Base-by-base conservation (phyloP, 805 yeast genomes). In the Starmerella tilneyi region DNA sequence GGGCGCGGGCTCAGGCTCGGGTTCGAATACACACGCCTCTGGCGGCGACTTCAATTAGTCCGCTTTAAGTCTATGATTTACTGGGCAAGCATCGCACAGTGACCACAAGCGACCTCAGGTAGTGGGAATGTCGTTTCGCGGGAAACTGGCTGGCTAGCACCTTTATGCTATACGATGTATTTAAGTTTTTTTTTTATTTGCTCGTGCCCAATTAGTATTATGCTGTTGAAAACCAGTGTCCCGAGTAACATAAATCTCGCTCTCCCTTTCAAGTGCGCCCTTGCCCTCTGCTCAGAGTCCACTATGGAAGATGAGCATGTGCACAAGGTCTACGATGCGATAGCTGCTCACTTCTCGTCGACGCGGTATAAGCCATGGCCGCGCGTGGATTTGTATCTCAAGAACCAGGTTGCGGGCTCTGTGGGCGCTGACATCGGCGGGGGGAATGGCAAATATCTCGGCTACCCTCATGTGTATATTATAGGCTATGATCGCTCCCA, bases 311-410 rank as follows among this genome's bases (percentile, higher is more conserved):
- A 79, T 39, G 71, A 72, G 41, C 52, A 52, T 33, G 98, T 92
- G 1, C 98, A 92, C 62, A 74, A 75, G n/a, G 94, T 92, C 9
- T 92, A 92, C 66, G 84, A 92, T 59, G 83, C 82, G 48, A 92
- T 92, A 23, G 97, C 98, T 0, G 55, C 79, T 9, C 98, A 92
- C 61, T 92, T 92, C 62, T 88, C 97, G 2, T 81, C 81, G 54
- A 92, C 98, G 0, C 64, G 98, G 39, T 92, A 88, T 65, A 89
- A 83, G 67, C 96, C 97, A 22, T 92, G 98, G 98, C 97, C 97
- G 7, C 78, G 86, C 17, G 98, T 92, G 21, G 84, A 83, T 42
- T 62, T 70, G 48, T 92, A 81, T 58, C 63, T 92, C 36, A 58
- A 55, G 9, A 54, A 62, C 1, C 73, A 75, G 55, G 48, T 59